Conservation (phyloP, 306 rosid species). For the Dryas alaskensis region DNA sequence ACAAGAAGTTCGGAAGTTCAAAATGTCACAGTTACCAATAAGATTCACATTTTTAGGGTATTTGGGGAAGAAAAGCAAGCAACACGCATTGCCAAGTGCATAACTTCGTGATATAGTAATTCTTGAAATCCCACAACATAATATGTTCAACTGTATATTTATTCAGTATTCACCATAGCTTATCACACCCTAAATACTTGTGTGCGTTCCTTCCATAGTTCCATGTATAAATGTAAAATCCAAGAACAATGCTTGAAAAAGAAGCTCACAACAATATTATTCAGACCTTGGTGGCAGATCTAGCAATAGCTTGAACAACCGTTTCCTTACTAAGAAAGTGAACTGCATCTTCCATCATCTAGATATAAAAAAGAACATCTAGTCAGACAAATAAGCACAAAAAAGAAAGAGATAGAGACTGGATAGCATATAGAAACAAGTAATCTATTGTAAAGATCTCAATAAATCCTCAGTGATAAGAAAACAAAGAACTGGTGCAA, state of each 20-base stretch:
- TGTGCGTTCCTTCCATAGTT: background rate
- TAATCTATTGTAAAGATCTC: background rate
- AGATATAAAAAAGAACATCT: constrained; percentile 30
- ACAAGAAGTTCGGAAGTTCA: too few relatives aligned
- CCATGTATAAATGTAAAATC: background rate
- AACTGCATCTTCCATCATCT: constrained; percentile 99
- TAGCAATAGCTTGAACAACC: constrained; percentile 87
- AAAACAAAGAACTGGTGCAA: background rate
- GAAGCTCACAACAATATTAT: constrained; percentile 1
- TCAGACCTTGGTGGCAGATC: constrained; percentile 95
- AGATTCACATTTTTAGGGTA: too few relatives aligned
- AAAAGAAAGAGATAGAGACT: background rate
- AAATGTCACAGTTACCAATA: too few relatives aligned
- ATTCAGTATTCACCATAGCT: background rate
- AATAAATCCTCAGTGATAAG: background rate
- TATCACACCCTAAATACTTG: background rate
- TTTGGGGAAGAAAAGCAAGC: too few relatives aligned
- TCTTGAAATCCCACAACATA: background rate
- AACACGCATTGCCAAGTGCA: background rate
- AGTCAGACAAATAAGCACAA: background rate
- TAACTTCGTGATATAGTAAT: background rate
- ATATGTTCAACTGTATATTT: background rate
- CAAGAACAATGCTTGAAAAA: background rate
- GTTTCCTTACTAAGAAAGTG: constrained; percentile 97
- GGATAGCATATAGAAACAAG: background rate